Evolutionary conservation across 139 green algal genomes (phyloP).

Genomic region (Chlamydomonas incerta): DNA sequence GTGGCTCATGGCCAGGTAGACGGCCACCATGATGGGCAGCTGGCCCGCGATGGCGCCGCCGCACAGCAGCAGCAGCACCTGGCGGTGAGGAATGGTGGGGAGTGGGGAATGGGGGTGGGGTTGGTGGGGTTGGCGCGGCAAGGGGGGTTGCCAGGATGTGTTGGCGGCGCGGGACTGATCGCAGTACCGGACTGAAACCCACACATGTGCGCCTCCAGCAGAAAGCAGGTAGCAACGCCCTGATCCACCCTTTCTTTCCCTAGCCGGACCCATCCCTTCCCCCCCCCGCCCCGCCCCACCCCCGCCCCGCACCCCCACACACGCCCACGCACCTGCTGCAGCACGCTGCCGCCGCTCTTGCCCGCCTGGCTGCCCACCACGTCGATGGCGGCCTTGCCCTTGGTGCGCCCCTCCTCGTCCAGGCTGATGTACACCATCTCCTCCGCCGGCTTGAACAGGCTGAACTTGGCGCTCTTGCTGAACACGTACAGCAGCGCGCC

Average conservation of each 20-base stretch:
- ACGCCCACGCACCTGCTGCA: conserved; percentile 55
- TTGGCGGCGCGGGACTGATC: too few relatives aligned
- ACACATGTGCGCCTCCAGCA: too few relatives aligned
- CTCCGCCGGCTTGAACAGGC: conserved; percentile 95
- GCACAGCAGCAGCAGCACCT: conserved; percentile 71
- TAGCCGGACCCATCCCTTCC: background rate
- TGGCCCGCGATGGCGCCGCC: conserved; percentile 75
- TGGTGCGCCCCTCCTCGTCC: conserved; percentile 79
- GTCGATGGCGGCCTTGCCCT: conserved; percentile 95
- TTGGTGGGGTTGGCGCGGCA: background rate
- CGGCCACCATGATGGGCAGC: conserved; percentile 78
- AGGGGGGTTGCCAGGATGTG: too few relatives aligned
- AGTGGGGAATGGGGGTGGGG: background rate
- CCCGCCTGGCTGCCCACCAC: conserved; percentile 46
- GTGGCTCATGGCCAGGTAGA: conserved; percentile 79
- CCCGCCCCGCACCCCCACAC: background rate
- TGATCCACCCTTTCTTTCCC: background rate
- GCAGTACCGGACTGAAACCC: too few relatives aligned
- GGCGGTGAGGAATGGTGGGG: conserved; percentile 26
- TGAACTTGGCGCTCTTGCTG: conserved; percentile 89
- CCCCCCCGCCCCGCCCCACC: background rate
- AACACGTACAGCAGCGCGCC: conserved; percentile 88
- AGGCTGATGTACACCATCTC: conserved; percentile 90
- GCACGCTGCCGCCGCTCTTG: conserved; percentile 61
- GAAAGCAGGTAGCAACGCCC: too few relatives aligned